Conservation (phyloP, 768 basidiomycete genomes). For the Amanita fuliginea region DNA sequence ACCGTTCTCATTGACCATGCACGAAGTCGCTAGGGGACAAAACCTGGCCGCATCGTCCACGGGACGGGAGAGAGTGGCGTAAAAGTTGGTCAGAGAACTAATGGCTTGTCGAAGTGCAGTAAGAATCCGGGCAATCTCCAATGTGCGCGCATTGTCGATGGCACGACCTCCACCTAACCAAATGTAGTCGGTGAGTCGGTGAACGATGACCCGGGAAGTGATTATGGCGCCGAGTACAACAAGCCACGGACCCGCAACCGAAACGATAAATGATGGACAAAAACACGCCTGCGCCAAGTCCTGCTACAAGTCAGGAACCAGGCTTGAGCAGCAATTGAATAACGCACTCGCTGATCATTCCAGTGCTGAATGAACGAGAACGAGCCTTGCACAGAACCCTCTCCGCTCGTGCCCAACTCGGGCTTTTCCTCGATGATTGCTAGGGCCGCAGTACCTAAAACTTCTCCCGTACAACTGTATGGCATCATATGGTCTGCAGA, state of each 20-base stretch:
- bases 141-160: neutral
- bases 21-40: neutral
- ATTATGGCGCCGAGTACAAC: constrained; percentile 9
- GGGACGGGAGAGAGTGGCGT: neutral
- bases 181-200: constrained; percentile 9
- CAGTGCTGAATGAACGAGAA: neutral
- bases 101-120: neutral
- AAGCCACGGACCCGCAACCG: constrained; percentile 9
- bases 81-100: neutral
- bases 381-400: neutral
- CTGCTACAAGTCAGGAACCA: neutral
- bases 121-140: neutral
- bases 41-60: neutral
- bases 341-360: neutral
- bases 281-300: constrained; percentile 2
- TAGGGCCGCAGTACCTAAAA: neutral
- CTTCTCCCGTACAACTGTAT: neutral
- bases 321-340: neutral
- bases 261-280: constrained; percentile 9
- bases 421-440: neutral
- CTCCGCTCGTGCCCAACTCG: neutral
- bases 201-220: constrained; percentile 7
- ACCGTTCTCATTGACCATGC: neutral
- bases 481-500: neutral
- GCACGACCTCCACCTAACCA: constrained; percentile 7